These are phyloP conservation scores for Mycena albidolilacea DNA, from an alignment of 768 basidiomycete species.

Conservation along the genomic window DNA sequence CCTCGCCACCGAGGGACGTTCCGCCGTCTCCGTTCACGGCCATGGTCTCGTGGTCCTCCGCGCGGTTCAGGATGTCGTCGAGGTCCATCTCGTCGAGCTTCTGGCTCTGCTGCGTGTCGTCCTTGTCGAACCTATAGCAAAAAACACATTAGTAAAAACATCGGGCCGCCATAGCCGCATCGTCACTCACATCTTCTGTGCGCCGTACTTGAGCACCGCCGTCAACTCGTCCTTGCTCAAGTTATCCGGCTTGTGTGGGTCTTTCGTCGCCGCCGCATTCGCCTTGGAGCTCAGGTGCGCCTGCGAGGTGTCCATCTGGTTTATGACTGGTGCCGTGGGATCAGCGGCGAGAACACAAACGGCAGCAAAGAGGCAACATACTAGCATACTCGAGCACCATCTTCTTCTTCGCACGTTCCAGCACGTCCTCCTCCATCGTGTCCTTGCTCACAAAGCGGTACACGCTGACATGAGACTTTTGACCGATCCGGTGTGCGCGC, in stretches of 20 bases:
- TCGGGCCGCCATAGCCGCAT: neutral
- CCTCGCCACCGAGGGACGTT: conserved; percentile 96
- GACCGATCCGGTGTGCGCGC: conserved; percentile 98
- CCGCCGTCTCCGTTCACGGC: conserved; percentile 86
- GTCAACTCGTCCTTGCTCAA: conserved; percentile 96
- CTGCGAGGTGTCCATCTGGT: conserved; percentile 99
- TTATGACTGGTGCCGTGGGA: conserved; percentile 81
- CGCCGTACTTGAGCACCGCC: conserved; percentile 98
- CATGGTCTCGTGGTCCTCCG: conserved; percentile 97
- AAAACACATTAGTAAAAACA: neutral
- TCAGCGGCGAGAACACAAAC: conserved; percentile 27
- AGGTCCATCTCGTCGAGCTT: conserved; percentile 99
- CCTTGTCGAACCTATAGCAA: conserved; percentile 90
- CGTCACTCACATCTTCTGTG: conserved; percentile 88
- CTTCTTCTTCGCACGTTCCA: conserved; percentile 98
- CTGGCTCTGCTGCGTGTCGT: conserved; percentile 91
- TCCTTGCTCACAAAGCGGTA: conserved; percentile 99
- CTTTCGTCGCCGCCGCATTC: conserved; percentile 70
- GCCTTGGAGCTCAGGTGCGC: conserved; percentile 92
- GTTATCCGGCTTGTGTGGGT: conserved; percentile 82
- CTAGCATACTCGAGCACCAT: conserved; percentile 99
- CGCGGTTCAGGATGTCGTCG: conserved; percentile 96
- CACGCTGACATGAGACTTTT: conserved; percentile 98
- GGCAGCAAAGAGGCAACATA: conserved; percentile 61
- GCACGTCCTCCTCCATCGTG: conserved; percentile 98